Evolutionary conservation across 148 eudicot genomes (phyloP).

Genomic region (Heliosperma pusillum): DNA sequence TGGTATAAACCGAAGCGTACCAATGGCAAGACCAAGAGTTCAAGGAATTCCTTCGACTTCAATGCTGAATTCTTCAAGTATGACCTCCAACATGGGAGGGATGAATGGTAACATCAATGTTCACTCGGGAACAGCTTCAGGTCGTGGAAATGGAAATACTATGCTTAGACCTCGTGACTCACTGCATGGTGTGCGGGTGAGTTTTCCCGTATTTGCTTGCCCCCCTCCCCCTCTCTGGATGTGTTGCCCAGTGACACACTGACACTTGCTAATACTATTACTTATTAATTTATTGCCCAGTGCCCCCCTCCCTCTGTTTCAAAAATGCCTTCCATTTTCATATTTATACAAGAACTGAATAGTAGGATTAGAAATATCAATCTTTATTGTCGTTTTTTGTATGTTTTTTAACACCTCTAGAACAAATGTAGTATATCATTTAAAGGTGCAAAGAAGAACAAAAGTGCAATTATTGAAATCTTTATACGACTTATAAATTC

Average conservation of each 20-base stretch:
- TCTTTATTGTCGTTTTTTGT: background rate
- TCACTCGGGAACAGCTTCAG: conserved; percentile 57
- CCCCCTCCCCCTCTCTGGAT: background rate
- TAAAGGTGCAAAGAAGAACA: background rate
- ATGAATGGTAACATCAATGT: conserved; percentile 26
- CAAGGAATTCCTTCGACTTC: conserved; percentile 62
- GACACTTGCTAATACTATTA: too few relatives aligned
- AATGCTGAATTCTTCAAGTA: conserved; percentile 52
- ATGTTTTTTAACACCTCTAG: background rate
- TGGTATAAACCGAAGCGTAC: conserved; percentile 53
- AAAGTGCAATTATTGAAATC: background rate
- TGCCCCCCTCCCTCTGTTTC: too few relatives aligned
- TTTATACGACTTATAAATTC: background rate
- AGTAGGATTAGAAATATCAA: background rate
- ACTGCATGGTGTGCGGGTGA: conserved; percentile 64
- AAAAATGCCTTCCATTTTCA: background rate
- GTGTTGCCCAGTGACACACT: background rate
- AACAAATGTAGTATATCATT: background rate
- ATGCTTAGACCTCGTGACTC: conserved; percentile 63
- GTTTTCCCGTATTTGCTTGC: conserved; percentile 16
- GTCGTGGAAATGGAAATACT: conserved; percentile 49
- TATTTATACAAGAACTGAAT: background rate
- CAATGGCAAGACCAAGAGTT: conserved; percentile 60
- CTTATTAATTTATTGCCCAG: too few relatives aligned
- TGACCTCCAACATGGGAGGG: conserved; percentile 34